Evolutionary conservation across 2,329 filamentous ascomycete species (phyloP), one percentile per base, ranked within the genome.

Genomic region (Phyllosticta capitalensis): DNA sequence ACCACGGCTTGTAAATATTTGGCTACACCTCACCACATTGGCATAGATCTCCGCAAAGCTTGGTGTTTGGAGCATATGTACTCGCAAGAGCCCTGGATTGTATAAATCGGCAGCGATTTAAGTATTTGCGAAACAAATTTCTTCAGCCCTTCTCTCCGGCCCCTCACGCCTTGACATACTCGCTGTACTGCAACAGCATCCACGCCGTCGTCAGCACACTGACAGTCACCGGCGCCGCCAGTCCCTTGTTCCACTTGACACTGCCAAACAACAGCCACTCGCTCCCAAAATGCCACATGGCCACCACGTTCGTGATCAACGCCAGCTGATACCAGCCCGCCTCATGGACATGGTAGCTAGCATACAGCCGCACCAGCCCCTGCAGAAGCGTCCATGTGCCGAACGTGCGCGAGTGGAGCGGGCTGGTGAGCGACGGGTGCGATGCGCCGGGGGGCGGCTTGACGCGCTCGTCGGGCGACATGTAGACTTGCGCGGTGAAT

Each of bases 401-500:
- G 72, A 95, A 95, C 20, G 90, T 85, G 64, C 90, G 86, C 24
- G 86, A 86, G 10, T 85, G 86, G 28, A 96, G 83, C 5, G 87
- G 84, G 5, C 89, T 92, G 59, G 90, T 83, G 73, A 72, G 80
- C 61, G 77, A 74, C 30, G 71, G 71, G 64, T 67, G 64, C 26
- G 63, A 62, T 24, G 74, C 54, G 51, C 55, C 59, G 72, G 50
- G 76, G 66, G 55, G 12, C 79, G 78, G 67, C 82, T 75, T 71
- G 73, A 76, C 45, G 67, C 69, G 61, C 56, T 52, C 73, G 69
- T 48, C 72, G 61, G 75, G 83, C 73, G 85, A 85, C 66, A 87
- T 84, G 79, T 97, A 99, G 69, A 97, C 83, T 72, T 90, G 87
- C n/a, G 86, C 84, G 7, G 91, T 91, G 76, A 89, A 95, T 72